Evolutionary conservation across 2,329 filamentous ascomycete genomes (phyloP).

Genomic region (Pseudonectria buxi): DNA sequence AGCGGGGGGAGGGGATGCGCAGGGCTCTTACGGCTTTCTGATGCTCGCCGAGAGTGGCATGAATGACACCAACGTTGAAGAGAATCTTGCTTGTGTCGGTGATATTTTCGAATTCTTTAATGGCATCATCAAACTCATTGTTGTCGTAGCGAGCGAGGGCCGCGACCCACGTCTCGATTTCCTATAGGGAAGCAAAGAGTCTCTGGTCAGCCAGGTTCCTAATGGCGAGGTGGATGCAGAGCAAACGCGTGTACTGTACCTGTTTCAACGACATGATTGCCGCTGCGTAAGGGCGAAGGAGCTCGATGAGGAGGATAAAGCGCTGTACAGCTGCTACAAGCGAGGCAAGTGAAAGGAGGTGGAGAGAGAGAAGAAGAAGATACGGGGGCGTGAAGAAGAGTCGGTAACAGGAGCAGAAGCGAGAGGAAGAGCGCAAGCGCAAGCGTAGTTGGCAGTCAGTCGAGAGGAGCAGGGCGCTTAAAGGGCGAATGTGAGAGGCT

Average conservation of each 20-base stretch:
- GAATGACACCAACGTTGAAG: slow-evolving; percentile 97
- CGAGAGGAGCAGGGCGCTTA: slow-evolving; percentile 16
- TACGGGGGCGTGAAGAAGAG: slow-evolving; percentile 1
- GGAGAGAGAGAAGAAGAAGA: slow-evolving; percentile 13
- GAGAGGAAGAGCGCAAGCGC: slow-evolving; percentile 1
- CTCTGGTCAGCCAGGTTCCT: slow-evolving; percentile 9
- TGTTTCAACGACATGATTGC: slow-evolving; percentile 54
- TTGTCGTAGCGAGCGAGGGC: slow-evolving; percentile 91
- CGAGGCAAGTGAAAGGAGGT: not conserved
- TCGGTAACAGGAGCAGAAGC: too few relatives aligned
- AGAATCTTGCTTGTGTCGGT: slow-evolving; percentile 95
- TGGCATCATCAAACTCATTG: slow-evolving; percentile 89
- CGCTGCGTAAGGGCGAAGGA: slow-evolving; percentile 13
- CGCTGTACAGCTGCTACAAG: slow-evolving; percentile 3
- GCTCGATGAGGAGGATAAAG: slow-evolving; percentile 1
- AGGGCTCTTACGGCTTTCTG: slow-evolving; percentile 72
- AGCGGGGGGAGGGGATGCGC: not conserved
- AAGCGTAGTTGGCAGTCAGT: slow-evolving; percentile 3
- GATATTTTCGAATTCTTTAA: slow-evolving; percentile 78
- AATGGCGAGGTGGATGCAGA: slow-evolving; percentile 2
- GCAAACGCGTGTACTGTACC: slow-evolving; percentile 31
- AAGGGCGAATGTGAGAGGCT: slow-evolving; percentile 11
- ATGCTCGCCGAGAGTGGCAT: slow-evolving; percentile 93
- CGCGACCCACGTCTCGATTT: slow-evolving; percentile 98
- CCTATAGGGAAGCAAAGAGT: slow-evolving; percentile 44